Evolutionary conservation across 1,139 yeast genomes (phyloP).

Genomic region (Candida tunisiensis): DNA sequence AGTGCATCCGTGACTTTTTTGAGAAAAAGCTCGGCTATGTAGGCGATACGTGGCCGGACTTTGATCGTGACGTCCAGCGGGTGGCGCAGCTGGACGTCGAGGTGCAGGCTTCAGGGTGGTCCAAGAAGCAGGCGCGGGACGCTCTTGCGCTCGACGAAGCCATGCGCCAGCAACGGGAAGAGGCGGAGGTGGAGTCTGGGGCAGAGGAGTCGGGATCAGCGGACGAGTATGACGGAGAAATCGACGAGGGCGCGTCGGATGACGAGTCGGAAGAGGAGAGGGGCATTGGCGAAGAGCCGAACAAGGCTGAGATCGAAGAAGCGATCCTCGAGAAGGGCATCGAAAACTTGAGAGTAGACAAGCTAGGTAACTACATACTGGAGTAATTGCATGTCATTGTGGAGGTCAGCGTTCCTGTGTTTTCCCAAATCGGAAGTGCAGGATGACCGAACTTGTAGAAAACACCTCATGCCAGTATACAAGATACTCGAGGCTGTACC

Average conservation of each 20-base stretch:
- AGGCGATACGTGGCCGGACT: conserved; percentile 71
- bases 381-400: conserved; percentile 11
- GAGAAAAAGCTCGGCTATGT: conserved; percentile 58
- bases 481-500: conserved; percentile 13
- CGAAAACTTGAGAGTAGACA: conserved; percentile 68
- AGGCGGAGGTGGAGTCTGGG: conserved; percentile 17
- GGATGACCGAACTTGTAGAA: background rate
- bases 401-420: background rate
- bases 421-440: background rate
- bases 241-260: conserved; percentile 8
- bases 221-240: conserved; percentile 10
- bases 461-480: conserved; percentile 8
- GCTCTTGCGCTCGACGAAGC: conserved; percentile 75
- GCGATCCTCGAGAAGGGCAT: conserved; percentile 37
- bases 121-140: conserved; percentile 54
- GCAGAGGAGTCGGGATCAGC: too few species aligned
- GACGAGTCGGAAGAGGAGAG: conserved; percentile 7
- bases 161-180: conserved; percentile 36
- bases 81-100: conserved; percentile 55
- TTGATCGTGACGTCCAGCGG: conserved; percentile 59
- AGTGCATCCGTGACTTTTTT: conserved; percentile 74
- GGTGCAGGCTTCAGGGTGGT: conserved; percentile 85
- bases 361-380: conserved; percentile 60
- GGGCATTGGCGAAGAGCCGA: conserved; percentile 14
- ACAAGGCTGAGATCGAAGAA: conserved; percentile 12